phyloP scores from a whole-genome alignment of 495 filamentous ascomycete genomes.

The Penicillium longicatenatum region DNA sequence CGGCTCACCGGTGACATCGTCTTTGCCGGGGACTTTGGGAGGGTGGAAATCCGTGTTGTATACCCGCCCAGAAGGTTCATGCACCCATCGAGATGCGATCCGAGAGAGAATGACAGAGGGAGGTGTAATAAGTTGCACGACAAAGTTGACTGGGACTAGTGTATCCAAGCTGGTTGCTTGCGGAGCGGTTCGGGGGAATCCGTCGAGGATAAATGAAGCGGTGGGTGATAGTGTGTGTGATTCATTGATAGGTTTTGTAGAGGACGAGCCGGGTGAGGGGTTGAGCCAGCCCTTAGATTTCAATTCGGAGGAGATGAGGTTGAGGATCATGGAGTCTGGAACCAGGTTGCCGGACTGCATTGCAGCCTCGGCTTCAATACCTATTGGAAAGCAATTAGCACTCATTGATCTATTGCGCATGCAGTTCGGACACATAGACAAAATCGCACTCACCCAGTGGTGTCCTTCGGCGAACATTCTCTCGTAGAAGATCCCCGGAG shows the following conservation, averaged over 20 bases:
- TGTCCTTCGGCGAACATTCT: constrained; percentile 88
- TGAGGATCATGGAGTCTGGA: constrained; percentile 86
- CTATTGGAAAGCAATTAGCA: constrained; percentile 40
- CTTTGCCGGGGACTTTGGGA: constrained; percentile 75
- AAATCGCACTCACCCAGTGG: constrained; percentile 65
- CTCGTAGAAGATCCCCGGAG: constrained; percentile 86
- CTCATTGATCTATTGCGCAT: neutral
- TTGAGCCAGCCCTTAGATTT: constrained; percentile 78
- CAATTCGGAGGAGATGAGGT: constrained; percentile 87
- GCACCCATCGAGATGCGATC: constrained; percentile 90
- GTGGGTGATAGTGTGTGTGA: constrained; percentile 64
- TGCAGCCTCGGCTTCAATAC: constrained; percentile 82
- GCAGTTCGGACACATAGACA: neutral
- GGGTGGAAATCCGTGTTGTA: constrained; percentile 94
- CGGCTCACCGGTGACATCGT: constrained; percentile 89
- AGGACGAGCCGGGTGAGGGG: constrained; percentile 22
- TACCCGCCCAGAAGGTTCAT: constrained; percentile 85
- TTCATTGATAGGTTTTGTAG: constrained; percentile 14
- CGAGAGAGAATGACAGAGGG: constrained; percentile 80
- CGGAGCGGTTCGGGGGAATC: constrained; percentile 84
- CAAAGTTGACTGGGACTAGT: constrained; percentile 89
- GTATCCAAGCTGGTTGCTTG: constrained; percentile 78
- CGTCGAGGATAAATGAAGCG: constrained; percentile 93
- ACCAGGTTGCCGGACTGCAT: constrained; percentile 86
- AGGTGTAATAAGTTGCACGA: constrained; percentile 58